Evolutionary conservation across 1,284 basidiomycete species (phyloP).

Genomic region (Fomitiporia mediterranea): DNA sequence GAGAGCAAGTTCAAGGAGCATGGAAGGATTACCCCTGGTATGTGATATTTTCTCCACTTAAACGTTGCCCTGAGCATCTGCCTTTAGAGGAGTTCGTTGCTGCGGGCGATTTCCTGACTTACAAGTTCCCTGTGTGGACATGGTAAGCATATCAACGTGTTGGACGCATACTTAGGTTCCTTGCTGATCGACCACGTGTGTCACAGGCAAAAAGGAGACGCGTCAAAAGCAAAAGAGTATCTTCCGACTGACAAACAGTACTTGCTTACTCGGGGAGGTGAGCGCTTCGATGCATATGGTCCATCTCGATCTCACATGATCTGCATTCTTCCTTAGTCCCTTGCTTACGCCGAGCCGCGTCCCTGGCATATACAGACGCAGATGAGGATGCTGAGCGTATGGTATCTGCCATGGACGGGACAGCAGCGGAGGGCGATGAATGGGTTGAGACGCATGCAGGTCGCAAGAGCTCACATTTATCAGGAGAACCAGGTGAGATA

Average conservation of each 20-base stretch:
- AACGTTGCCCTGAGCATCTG: slow-evolving; percentile 23
- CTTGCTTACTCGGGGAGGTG: slow-evolving; percentile 81
- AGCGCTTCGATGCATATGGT: slow-evolving; percentile 19
- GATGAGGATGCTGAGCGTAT: slow-evolving; percentile 93
- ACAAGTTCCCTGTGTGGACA: slow-evolving; percentile 95
- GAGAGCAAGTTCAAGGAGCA: slow-evolving; percentile 99
- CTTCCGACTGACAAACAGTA: slow-evolving; percentile 95
- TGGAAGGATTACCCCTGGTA: slow-evolving; percentile 93
- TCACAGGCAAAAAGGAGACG: slow-evolving; percentile 83
- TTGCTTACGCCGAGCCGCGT: slow-evolving; percentile 85
- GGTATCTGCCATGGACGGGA: slow-evolving; percentile 65
- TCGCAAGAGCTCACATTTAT: slow-evolving; percentile 49
- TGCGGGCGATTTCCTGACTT: slow-evolving; percentile 89
- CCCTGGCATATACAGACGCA: slow-evolving; percentile 89
- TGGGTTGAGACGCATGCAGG: slow-evolving; percentile 88
- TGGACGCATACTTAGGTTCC: slow-evolving; percentile 1
- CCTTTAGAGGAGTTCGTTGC: slow-evolving; percentile 89
- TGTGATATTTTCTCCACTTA: slow-evolving; percentile 26
- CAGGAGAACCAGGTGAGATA: slow-evolving; percentile 55
- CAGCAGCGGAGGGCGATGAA: slow-evolving; percentile 58
- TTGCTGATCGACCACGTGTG: background rate
- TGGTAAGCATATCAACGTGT: slow-evolving; percentile 54
- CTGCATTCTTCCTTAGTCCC: slow-evolving; percentile 50
- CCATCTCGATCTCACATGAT: slow-evolving; percentile 8
- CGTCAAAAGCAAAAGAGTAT: slow-evolving; percentile 83